phyloP scores from a whole-genome alignment of 768 basidiomycete genomes.

The Arthromyces matolae region DNA sequence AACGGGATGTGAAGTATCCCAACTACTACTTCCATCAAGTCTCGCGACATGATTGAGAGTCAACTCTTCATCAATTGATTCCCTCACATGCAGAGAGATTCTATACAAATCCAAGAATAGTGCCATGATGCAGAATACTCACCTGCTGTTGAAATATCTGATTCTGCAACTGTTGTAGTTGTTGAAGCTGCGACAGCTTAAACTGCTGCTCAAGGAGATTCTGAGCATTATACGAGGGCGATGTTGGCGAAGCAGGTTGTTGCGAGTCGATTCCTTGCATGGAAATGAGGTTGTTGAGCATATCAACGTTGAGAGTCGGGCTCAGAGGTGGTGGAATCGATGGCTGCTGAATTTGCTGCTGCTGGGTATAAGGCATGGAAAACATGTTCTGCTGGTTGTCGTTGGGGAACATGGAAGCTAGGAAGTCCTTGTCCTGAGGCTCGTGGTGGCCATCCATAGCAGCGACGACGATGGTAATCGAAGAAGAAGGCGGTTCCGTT shows the following conservation, averaged over 20 bases:
- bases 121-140: conserved; percentile 18
- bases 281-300: conserved; percentile 49
- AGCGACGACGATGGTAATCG: conserved; percentile 2
- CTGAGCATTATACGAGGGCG: conserved; percentile 37
- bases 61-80: neutral
- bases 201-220: conserved; percentile 71
- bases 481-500: neutral
- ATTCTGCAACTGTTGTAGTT: conserved; percentile 73
- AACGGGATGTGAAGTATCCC: neutral
- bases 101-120: neutral
- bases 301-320: conserved; percentile 44
- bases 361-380: conserved; percentile 7
- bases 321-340: conserved; percentile 16
- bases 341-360: conserved; percentile 12
- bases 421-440: conserved; percentile 22
- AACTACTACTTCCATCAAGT: neutral
- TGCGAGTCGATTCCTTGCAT: conserved; percentile 41
- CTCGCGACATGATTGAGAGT: neutral
- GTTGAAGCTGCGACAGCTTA: conserved; percentile 66
- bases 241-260: conserved; percentile 19
- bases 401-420: conserved; percentile 17
- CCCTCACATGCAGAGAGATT: neutral
- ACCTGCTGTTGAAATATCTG: conserved; percentile 92
- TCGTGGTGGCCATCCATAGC: conserved; percentile 17
- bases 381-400: conserved; percentile 16